phyloP scores from a whole-genome alignment of 805 yeast genomes.

The Nematodospora valgi region DNA sequence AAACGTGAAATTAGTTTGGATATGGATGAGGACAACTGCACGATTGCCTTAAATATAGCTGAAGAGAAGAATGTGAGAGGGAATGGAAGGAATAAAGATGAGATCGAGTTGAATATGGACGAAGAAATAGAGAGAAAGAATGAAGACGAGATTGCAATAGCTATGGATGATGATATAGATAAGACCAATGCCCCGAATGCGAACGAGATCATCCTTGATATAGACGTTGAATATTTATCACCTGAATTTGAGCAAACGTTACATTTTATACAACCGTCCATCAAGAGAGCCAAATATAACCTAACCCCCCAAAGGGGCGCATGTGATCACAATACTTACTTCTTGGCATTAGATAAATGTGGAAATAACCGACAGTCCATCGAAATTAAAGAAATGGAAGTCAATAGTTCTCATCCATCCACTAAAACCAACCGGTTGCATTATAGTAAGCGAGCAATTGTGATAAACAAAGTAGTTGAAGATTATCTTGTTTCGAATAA shows the following conservation, averaged over 20 bases:
- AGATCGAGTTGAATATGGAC: conserved; percentile 20
- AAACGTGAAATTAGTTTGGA: conserved; percentile 19
- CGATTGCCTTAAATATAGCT: too few species aligned
- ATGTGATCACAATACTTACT: conserved; percentile 34
- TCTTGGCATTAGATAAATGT: conserved; percentile 85
- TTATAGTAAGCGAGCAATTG: conserved; percentile 31
- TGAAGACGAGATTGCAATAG: conserved; percentile 17
- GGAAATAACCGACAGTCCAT: conserved; percentile 60
- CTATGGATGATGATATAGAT: conserved; percentile 15
- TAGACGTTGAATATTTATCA: conserved; percentile 10
- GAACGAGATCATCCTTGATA: conserved; percentile 17
- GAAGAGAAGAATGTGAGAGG: too few species aligned
- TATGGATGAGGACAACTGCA: conserved; percentile 16
- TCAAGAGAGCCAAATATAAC: conserved; percentile 1
- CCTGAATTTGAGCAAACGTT: conserved; percentile 3
- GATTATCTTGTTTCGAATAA: conserved; percentile 12
- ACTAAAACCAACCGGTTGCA: conserved; percentile 13
- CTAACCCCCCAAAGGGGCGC: neutral
- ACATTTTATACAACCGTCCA: neutral
- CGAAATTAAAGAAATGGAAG: conserved; percentile 46
- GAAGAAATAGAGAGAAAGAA: conserved; percentile 8
- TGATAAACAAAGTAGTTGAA: conserved; percentile 35
- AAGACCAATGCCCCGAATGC: too few species aligned
- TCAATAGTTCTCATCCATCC: conserved; percentile 16
- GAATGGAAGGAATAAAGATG: conserved; percentile 13